phyloP scores from a whole-genome alignment of 768 basidiomycete species.

The Trametes cubensis region DNA sequence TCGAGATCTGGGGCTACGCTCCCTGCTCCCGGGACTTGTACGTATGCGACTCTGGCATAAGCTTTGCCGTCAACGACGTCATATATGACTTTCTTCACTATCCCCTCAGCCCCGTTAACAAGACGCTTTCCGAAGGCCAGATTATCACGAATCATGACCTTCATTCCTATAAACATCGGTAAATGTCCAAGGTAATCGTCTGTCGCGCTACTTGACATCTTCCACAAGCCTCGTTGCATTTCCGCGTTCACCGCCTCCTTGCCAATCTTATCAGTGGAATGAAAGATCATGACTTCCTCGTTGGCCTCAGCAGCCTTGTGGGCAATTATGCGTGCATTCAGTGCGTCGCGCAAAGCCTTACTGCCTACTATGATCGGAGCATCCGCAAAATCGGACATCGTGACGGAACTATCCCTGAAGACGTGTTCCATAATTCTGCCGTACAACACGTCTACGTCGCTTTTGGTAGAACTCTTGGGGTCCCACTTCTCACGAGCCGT shows the following conservation, averaged over 20 bases:
- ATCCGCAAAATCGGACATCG: not conserved
- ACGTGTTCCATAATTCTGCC: not conserved
- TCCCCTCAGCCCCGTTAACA: not conserved
- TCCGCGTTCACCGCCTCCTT: accelerated
- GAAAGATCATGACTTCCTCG: too few species aligned
- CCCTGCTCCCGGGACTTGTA: not conserved
- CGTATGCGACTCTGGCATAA: not conserved
- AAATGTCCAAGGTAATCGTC: constrained; percentile 1
- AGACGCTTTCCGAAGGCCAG: constrained; percentile 11
- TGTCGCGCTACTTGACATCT: not conserved
- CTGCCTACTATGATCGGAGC: not conserved
- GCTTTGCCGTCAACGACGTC: not conserved
- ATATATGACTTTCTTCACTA: not conserved
- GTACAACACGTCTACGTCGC: not conserved
- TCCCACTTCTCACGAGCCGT: not conserved
- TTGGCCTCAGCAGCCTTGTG: not conserved
- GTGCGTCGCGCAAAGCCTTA: not conserved
- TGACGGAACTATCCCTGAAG: not conserved
- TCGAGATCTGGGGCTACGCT: not conserved
- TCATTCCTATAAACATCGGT: constrained; percentile 28
- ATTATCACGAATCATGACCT: constrained; percentile 28
- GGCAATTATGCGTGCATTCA: not conserved
- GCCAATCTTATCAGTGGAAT: not conserved
- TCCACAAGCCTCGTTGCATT: not conserved
- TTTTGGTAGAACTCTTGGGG: not conserved